These are phyloP conservation scores for Phytophthora pistaciae DNA, from an alignment of 352 stramenopile genomes.

Conservation along the genomic window DNA sequence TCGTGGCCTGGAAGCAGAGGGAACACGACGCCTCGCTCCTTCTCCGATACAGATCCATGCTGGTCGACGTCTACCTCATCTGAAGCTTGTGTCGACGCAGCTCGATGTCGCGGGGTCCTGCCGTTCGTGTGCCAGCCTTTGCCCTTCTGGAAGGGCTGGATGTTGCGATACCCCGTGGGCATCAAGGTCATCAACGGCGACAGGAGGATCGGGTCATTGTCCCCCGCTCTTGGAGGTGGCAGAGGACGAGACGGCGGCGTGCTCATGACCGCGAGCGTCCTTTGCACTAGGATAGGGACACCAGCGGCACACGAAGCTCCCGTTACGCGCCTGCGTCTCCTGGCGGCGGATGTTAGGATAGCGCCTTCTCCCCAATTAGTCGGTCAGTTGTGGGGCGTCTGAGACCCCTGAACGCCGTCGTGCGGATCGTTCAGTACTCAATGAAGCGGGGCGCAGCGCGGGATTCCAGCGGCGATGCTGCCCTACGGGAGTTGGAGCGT, in stretches of 20 bases:
- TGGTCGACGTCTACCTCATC: conserved; percentile 14
- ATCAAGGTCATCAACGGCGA: conserved; percentile 72
- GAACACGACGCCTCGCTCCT: conserved; percentile 57
- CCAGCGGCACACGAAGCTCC: not conserved
- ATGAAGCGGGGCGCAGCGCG: conserved; percentile 24
- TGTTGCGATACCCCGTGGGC: conserved; percentile 70
- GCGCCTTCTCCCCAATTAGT: conserved; percentile 38
- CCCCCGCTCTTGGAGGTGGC: conserved; percentile 16
- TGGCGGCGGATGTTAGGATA: not conserved
- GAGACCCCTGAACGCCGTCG: not conserved
- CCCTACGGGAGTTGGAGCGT: conserved; percentile 55
- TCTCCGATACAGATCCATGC: conserved; percentile 10
- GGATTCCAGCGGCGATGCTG: conserved; percentile 30
- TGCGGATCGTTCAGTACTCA: not conserved
- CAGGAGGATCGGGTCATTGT: conserved; percentile 33
- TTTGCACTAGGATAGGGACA: conserved; percentile 7
- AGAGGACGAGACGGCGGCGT: conserved; percentile 20
- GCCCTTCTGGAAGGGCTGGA: conserved; percentile 76
- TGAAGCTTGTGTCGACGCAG: conserved; percentile 16
- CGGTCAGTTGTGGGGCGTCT: not conserved
- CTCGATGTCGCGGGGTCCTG: conserved; percentile 21
- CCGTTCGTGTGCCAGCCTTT: conserved; percentile 77
- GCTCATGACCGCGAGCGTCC: conserved; percentile 17
- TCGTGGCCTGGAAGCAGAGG: conserved; percentile 39
- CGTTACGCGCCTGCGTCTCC: conserved; percentile 18